These are phyloP conservation scores for Thelephora terrestris DNA, from an alignment of 1,284 basidiomycete genomes.

Conservation along the genomic window DNA sequence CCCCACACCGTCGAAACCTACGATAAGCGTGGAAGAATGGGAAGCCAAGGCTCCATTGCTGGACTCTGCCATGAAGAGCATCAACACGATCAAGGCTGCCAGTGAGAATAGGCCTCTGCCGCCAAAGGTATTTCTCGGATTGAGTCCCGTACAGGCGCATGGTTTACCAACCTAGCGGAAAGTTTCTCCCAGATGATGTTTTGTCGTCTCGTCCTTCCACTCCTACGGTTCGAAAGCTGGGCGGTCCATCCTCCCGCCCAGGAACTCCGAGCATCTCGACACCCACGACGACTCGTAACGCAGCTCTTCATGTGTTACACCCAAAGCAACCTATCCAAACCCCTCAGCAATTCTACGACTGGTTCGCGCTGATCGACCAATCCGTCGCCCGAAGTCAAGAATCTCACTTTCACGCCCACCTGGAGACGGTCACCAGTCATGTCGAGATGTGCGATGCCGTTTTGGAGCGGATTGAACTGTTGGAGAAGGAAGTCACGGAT, in stretches of 20 bases:
- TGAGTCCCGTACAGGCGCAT: slow-evolving; percentile 5
- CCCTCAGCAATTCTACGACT: slow-evolving; percentile 91
- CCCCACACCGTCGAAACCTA: slow-evolving; percentile 26
- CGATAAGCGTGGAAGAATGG: slow-evolving; percentile 77
- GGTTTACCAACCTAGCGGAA: slow-evolving; percentile 10
- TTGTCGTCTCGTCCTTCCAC: slow-evolving; percentile 33
- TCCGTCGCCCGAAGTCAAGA: slow-evolving; percentile 88
- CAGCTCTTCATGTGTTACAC: slow-evolving; percentile 42
- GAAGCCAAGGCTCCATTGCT: slow-evolving; percentile 69
- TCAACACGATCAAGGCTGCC: slow-evolving; percentile 53
- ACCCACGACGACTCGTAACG: slow-evolving; percentile 23
- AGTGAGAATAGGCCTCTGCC: slow-evolving; percentile 56
- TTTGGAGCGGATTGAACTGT: slow-evolving; percentile 56
- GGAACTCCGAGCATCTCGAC: slow-evolving; percentile 14
- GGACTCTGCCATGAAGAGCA: slow-evolving; percentile 60
- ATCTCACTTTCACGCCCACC: slow-evolving; percentile 77
- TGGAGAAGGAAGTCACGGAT: slow-evolving; percentile 62
- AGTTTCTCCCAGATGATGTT: slow-evolving; percentile 31
- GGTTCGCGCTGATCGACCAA: slow-evolving; percentile 80
- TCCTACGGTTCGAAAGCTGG: slow-evolving; percentile 25
- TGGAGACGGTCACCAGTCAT: slow-evolving; percentile 64
- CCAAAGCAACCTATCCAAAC: slow-evolving; percentile 71
- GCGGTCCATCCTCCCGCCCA: slow-evolving; percentile 23
- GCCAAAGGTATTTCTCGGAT: slow-evolving; percentile 45
- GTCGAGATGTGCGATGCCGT: slow-evolving; percentile 68